phyloP scores from a whole-genome alignment of 805 yeast genomes.

The Brettanomyces bruxellensis region DNA sequence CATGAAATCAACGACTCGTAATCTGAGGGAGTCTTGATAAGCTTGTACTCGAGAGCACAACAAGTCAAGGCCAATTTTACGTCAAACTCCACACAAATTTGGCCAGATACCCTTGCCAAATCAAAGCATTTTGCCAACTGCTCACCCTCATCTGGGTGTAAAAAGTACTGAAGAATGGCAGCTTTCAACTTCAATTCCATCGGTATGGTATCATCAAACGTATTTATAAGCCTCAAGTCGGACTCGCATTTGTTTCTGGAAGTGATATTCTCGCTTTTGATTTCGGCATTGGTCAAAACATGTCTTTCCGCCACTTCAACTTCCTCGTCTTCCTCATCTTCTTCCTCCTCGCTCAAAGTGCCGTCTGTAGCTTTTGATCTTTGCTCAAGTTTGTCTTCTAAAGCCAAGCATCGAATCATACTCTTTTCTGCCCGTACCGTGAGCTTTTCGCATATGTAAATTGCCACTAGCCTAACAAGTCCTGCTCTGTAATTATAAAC shows the following conservation, averaged over 20 bases:
- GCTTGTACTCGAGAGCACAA: constrained; percentile 17
- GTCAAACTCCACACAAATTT: constrained; percentile 6
- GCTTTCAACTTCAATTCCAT: neutral
- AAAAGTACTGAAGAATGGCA: constrained; percentile 11
- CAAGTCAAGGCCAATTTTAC: constrained; percentile 15
- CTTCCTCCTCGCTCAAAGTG: neutral
- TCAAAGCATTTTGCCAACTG: constrained; percentile 11
- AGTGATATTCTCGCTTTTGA: constrained; percentile 3
- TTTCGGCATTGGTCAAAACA: neutral
- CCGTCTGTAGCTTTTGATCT: neutral
- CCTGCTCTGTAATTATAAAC: neutral
- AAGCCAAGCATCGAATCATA: neutral
- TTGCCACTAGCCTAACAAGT: neutral
- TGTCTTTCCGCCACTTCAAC: neutral
- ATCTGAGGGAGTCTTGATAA: constrained; percentile 10
- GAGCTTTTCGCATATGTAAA: neutral
- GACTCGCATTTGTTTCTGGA: constrained; percentile 8
- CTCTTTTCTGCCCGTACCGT: neutral
- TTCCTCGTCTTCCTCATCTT: neutral
- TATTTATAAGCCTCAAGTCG: constrained; percentile 5
- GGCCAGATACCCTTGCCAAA: constrained; percentile 2
- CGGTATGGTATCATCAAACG: constrained; percentile 5
- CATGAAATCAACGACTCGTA: constrained; percentile 11
- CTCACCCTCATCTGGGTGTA: constrained; percentile 10
- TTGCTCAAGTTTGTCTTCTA: neutral